Evolutionary conservation across 2,329 filamentous ascomycete species (phyloP), one percentile per base, ranked within the genome.

Genomic region (Lachnellula occidentalis): DNA sequence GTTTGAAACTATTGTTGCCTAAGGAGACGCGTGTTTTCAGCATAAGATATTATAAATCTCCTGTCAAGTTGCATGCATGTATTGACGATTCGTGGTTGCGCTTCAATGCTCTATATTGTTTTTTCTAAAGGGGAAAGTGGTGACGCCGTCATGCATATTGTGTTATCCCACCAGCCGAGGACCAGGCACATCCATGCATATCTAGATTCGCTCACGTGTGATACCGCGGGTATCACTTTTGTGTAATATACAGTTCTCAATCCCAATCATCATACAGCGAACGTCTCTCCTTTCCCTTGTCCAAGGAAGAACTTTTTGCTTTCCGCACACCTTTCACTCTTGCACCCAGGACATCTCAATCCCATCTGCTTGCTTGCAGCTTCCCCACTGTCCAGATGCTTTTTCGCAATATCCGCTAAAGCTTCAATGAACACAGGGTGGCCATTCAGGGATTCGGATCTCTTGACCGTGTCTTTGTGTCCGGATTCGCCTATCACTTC

Each of bases 401-500:
- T 72, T 67, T 88, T 87, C 7, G 92, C 94, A 63, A 99, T 82
- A 67, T 96, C 86, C 11, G 92, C 94, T 50, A 99, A 78, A 1
- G 88, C 94, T 61, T 88, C 74, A 65, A 99, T 97, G 72, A 99
- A 99, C 1, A 92, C 84, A 0, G 85, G 87, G 70, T 82, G 95
- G 52, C 90, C 94, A 67, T 99, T 99, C 66, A 99, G 73, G 67
- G 89, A 95, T 70, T 97, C 94, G 1, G 87, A 90, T 54, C 94
- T 82, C 77, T 95, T 96, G 59, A 99, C 85, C 0, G 85, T 87
- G 34, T 92, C 90, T 0, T 82, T 74, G 66, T 88, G 82, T 14
- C 87, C 85, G 1, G 82, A 90, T 71, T 95, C 92, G 55, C 90
- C 88, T 67, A 99, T 97, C 39, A 99, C 90, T 73, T 99, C 94